Evolutionary conservation across 192 early-diverging fungal species (phyloP), one percentile per base, ranked within the genome.

Genomic region (Spinellus fusiger): DNA sequence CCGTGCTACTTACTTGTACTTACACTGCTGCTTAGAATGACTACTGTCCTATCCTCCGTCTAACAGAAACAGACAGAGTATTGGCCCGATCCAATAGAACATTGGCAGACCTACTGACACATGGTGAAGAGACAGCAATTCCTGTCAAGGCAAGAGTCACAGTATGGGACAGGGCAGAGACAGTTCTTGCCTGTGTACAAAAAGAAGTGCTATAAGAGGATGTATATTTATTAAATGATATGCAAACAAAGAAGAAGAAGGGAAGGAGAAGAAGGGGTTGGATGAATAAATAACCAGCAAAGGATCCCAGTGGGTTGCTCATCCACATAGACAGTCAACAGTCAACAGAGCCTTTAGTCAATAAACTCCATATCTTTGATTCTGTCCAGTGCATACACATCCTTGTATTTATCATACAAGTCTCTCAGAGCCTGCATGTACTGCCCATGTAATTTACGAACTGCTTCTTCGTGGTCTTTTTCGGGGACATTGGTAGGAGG

Each of bases 381-480:
- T 35, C 86, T 73, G 57, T 83, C 67, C 10, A 75, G 77, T 16
- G 86, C 80, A 49, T 87, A 89, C 46, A 79, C 64, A 52, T 90
- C 86, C 75, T 90, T 90, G 77, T 88, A 79, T n/a, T 68, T 62
- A 34, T 90, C 77, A 70, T 79, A 90, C 15, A 92, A 68, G 4
- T 50, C 37, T 66, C 79, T 38, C 37, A 92, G 57, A 20, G 62
- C 85, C 13, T 83, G 76, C 56, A 92, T 77, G 50, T 92, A 92
- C 66, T 77, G 51, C 44, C 80, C 61, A 26, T 92, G 90, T 31
- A 82, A 67, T 4, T 73, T 81, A 26, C 86, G 86, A 18, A 80
- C 76, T 32, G 68, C 59, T 5, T 76, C 69, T 0, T 58, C 64
- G 4, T 54, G 70, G 3, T 61, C 70, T 15, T 71, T 60, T 23